Base-by-base conservation (phyloP, 1,284 basidiomycete genomes). In the Lentinus polychrous region DNA sequence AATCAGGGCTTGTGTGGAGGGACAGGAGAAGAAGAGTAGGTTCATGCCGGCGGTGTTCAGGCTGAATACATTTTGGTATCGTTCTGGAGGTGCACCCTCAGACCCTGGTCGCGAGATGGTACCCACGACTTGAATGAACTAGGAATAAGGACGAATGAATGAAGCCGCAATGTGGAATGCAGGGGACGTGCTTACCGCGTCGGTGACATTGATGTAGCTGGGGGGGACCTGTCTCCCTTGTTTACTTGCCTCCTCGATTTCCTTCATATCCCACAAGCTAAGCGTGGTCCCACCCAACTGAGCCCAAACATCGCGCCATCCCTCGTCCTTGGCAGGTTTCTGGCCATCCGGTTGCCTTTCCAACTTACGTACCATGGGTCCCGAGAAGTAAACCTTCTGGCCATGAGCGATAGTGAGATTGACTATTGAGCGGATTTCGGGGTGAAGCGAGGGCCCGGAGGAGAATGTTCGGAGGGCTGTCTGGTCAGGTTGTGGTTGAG, bases 31-130 rank as follows among this genome's bases (percentile, higher is more conserved):
- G 7, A 96, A 69, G 36, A 94, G 72, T 33, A 94, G 75, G 62
- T 98, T 98, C 33, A 86, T 86, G 17, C 94, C 95, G 1, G 94
- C 94, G 8, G 91, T 95, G 65, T 96, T 99, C 59, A 99, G 76
- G 0, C 92, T 92, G 52, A 96, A 79, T 43, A 96, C 90, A 60
- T 91, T 91, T 0, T 76, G 69, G 58, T 81, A 85, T 59, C 79
- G 79, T 61, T 76, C 73, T 0, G 75, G 57, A 0, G 81, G 78
- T 5, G 68, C 56, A 14, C 61, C 70, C 1, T 68, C 59, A 0
- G 73, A 73, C 8, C 74, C 68, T 1, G 81, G 79, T 17, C 81
- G 71, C 0, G 83, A 83, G n/a, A 89, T 74, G 0, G 82, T 78
- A 12, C 85, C 86, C 3, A 88, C 66, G 33, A 88, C 86, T 61